Evolutionary conservation across 805 yeast genomes (phyloP).

Genomic region (Cyberlindnera lachancei): DNA sequence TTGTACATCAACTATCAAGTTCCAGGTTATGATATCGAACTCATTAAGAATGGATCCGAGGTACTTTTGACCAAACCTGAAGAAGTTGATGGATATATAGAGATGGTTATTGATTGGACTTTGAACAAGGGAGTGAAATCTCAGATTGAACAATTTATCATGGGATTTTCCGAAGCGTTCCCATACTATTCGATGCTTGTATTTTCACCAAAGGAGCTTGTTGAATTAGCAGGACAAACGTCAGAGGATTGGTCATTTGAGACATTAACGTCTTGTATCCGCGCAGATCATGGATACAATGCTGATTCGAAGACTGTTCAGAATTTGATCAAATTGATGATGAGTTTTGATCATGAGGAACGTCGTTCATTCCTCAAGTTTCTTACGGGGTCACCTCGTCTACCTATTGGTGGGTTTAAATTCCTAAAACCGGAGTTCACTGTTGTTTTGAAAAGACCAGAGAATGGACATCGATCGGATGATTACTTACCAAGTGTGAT

Average conservation of each 20-base stretch:
- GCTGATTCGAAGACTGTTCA: conserved; percentile 59
- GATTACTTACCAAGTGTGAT: conserved; percentile 91
- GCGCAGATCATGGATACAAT: conserved; percentile 87
- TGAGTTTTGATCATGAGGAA: conserved; percentile 43
- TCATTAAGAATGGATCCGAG: conserved; percentile 50
- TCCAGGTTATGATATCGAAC: conserved; percentile 67
- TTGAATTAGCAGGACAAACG: conserved; percentile 62
- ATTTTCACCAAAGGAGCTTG: conserved; percentile 70
- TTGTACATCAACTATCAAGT: conserved; percentile 59
- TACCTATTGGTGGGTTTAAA: conserved; percentile 92
- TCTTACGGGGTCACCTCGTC: conserved; percentile 85
- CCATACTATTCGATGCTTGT: conserved; percentile 67
- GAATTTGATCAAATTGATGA: conserved; percentile 54
- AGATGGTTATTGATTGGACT: conserved; percentile 6
- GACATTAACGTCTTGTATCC: conserved; percentile 51
- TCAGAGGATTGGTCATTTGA: conserved; percentile 82
- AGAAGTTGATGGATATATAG: conserved; percentile 54
- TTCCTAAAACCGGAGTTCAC: conserved; percentile 76
- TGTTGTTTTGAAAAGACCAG: conserved; percentile 79
- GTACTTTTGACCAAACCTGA: conserved; percentile 34
- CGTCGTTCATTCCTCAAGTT: conserved; percentile 76
- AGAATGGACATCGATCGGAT: conserved; percentile 59
- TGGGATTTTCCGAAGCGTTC: conserved; percentile 78
- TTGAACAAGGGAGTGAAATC: conserved; percentile 42
- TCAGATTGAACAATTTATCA: conserved; percentile 63